Base-by-base conservation (phyloP, 177 flowering plant species). In the Telopea speciosissima region DNA sequence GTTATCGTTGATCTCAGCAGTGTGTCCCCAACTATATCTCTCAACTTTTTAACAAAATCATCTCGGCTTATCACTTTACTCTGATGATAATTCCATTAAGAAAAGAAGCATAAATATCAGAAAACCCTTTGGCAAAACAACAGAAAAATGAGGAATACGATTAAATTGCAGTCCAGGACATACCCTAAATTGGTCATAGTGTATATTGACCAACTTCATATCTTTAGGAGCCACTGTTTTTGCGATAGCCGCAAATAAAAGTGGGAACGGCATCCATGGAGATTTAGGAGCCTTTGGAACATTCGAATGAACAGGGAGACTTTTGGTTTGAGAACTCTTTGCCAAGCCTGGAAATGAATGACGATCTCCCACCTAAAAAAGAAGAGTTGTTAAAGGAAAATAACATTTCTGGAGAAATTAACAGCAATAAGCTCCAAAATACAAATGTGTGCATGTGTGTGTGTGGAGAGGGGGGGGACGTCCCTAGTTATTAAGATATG, bases 211-310 rank as follows among this genome's bases (percentile, higher is more conserved):
- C 8, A 73, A 74, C 2, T 88, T 74, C 95, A 90, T 92, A 59
- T 79, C 79, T 24, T 78, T 60, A 24, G 69, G 64, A 74, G 90
- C 49, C 72, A 94, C 82, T 74, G 83, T 80, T 40, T 73, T 71
- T 14, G 89, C 79, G 19, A 94, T 87, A 24, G 96, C 97, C 75
- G 74, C 86, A 76, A 95, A 88, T 74, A 95, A 74, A 85, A 80
- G 73, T 2, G 92, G 84, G 70, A 95, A 95, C 60, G 97, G 91
- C 97, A 95, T 89, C 96, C 97, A 95, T 1, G 97, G 92, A 56
- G 97, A 87, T 68, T 80, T 88, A 5, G 97, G 97, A 63, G 69
- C 60, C 78, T 70, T 88, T 5, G 76, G 68, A 70, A 77, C 60
- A 69, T 71, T 72, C 26, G 82, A 68, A 64, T 65, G 71, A 24